A percentile compares a stretch with the other conserved stretches of the same genome.
phyloP scores from a whole-genome alignment of 2,329 filamentous ascomycete genomes.

The Diaporthe vaccinii region DNA sequence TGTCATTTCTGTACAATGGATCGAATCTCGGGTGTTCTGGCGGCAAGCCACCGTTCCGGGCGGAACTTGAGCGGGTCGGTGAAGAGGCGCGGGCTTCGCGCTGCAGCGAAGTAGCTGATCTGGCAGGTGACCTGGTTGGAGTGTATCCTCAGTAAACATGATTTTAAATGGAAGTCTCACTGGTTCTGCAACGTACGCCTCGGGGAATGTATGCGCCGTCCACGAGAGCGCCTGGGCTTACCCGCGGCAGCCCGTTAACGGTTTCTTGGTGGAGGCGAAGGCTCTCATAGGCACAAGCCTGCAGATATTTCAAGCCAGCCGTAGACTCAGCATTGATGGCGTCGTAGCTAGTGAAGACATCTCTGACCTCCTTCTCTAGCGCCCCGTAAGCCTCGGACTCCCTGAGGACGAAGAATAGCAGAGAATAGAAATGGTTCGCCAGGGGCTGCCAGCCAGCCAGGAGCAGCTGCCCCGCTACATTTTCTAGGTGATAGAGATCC shows the following conservation, averaged over 20 bases:
- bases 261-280: conserved; percentile 38
- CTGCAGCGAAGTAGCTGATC: conserved; percentile 35
- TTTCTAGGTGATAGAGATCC: conserved; percentile 37
- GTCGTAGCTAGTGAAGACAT: not conserved
- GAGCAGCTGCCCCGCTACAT: conserved; percentile 34
- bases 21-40: conserved; percentile 22
- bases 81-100: conserved; percentile 36
- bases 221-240: conserved; percentile 39
- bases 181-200: conserved; percentile 33
- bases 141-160: not conserved
- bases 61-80: conserved; percentile 31
- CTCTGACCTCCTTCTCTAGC: not conserved
- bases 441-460: conserved; percentile 7
- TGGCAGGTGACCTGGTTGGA: conserved; percentile 31
- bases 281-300: conserved; percentile 33
- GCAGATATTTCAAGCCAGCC: conserved; percentile 33
- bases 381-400: not conserved
- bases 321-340: not conserved
- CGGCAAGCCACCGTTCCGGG: conserved; percentile 37
- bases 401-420: conserved; percentile 1
- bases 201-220: conserved; percentile 35
- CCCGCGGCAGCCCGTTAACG: conserved; percentile 33
- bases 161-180: not conserved
- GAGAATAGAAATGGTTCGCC: conserved; percentile 5
- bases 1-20: not conserved